Base-by-base conservation (phyloP, 1,139 yeast species). In the Scheffersomyces lignicola region DNA sequence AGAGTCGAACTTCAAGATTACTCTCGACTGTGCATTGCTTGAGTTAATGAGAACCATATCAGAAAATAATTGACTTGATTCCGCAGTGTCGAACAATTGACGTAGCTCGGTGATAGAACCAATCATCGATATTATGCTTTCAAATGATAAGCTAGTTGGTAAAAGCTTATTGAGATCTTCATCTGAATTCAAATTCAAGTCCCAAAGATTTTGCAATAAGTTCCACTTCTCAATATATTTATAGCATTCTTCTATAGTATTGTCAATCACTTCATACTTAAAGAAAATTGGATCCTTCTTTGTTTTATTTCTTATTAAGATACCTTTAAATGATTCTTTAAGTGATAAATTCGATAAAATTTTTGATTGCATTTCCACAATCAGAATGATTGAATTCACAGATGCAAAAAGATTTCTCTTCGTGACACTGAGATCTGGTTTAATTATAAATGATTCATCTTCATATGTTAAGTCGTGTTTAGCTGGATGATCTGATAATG, bases 181-280 rank as follows among this genome's bases (percentile, higher is more conserved):
- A 1, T 47, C 48, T 4, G 48, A 39, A 8, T 52, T 42, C 16
- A 59, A 39, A 36, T 62, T 49, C 18, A 60, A 41, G 16, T 76
- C 83, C 86, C 90, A 82, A 4, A 84, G 56, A 2, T 70, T 58
- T 48, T 81, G 85, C 22, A 83, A 62, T 20, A 60, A 60, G 7
- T 55, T 52, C 95, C 95, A 87, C 21, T 64, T 59, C 2, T 49
- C 43, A 13, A 71, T 53, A 44, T 76, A 79, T 0, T 18, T 34
- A 1, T 51, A 42, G 0, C 74, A 69, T 8, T 59, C 47, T 0
- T 37, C 37, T 24, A 59, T 42, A 2, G 50, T 35, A 0, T 3
- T 8, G 16, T 61, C 61, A 8, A 68, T 43, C 24, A 39, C 43
- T 5, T 14, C 32, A 17, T 55, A 40, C 3, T 44, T 32, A 3